Evolutionary conservation across 768 basidiomycete genomes (phyloP), one percentile per base, ranked within the genome.

Genomic region (Lactarius deliciosus): DNA sequence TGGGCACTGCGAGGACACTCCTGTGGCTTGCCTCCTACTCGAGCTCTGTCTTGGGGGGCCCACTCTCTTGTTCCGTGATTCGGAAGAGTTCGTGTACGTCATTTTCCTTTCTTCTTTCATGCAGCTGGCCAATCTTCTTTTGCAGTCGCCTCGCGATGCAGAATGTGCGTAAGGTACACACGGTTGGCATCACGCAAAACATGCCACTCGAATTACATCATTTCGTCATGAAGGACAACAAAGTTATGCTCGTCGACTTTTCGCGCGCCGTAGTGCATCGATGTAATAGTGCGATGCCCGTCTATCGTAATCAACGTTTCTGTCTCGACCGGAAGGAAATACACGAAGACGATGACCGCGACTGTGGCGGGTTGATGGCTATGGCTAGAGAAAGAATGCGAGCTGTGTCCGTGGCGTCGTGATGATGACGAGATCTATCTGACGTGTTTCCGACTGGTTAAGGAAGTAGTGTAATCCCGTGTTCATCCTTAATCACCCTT

Each of bases 161-260:
- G 53, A 64, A 30, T 43, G 62, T 64, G 43, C 66, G 63, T 32
- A 68, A 64, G 28, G 36, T 68, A 10, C 66, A 68, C 58, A 60
- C 62, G 0, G 5, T 56, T 10, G 66, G 63, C 28, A 60, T 64
- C 43, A 64, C 62, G 11, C 66, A 68, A 60, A 64, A 68, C 57
- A 25, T 43, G 58, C 43, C 57, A 25, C 62, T 68, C 34, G 53
- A 68, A 28, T 25, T 68, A 43, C 62, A 40, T 20, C 66, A 68
- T 50, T 68, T 68, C n/a, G 66, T 68, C 62, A 64, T 68, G 62
- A 68, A 68, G n/a, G 62, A 64, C 20, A 54, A 56, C 34, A 63
- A 40, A 10, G 63, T 68, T 25, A 41, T 68, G 13, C 58, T 68
- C 1, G 34, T 68, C 58, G 66, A 68, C 57, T 68, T 68, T 32